phyloP scores from a whole-genome alignment of 73 alveolate genomes.

The Tetrahymena thermophila region DNA sequence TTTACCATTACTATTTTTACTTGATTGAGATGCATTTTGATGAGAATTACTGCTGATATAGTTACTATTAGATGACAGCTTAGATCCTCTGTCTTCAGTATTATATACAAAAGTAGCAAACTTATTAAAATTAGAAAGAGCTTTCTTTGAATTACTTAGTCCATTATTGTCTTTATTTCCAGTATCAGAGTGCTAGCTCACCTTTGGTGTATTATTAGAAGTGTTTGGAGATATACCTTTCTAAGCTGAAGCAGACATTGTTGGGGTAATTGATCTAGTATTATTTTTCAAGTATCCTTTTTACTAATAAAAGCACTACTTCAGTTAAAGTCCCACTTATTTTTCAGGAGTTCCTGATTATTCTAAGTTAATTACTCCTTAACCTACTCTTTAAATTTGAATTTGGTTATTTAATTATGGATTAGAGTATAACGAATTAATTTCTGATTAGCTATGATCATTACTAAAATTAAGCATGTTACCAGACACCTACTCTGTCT shows the following conservation, averaged over 20 bases:
- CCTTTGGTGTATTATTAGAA: not conserved
- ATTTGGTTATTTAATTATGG: not conserved
- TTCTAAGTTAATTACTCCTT: not conserved
- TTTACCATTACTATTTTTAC: not conserved
- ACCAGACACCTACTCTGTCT: not conserved
- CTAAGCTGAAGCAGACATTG: not conserved
- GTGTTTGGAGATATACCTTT: not conserved
- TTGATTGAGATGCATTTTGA: not conserved
- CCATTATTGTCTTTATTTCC: not conserved
- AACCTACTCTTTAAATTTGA: not conserved
- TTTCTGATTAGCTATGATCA: not conserved
- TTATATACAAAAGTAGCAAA: not conserved
- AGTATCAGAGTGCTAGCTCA: not conserved
- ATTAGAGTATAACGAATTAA: not conserved
- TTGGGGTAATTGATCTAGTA: not conserved
- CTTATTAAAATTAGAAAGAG: not conserved
- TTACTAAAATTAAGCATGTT: not conserved
- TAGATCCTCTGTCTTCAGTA: not conserved
- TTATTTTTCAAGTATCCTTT: not conserved
- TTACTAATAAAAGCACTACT: not conserved
- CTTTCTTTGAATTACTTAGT: not conserved
- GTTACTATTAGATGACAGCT: not conserved
- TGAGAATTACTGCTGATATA: not conserved
- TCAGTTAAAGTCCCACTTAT: not conserved
- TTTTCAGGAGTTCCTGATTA: not conserved